A percentile compares a stretch with the other conserved stretches of the same genome.
These are phyloP conservation scores for Micractinium conductrix DNA, from an alignment of 139 green algal genomes.

Conservation along the genomic window DNA sequence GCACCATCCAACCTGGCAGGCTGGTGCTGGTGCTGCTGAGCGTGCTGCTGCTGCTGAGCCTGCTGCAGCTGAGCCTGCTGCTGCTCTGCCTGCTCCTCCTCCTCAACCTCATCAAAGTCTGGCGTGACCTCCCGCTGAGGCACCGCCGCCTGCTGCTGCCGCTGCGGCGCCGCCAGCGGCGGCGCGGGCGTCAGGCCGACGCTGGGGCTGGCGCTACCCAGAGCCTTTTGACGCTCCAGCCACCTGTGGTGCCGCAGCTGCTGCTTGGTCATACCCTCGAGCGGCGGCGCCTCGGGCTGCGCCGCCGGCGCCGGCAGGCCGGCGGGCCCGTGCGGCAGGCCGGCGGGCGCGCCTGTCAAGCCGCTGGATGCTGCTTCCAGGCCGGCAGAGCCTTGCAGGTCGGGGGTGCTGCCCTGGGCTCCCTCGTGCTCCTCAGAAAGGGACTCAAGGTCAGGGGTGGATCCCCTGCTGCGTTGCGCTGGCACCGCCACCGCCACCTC, in stretches of 20 bases:
- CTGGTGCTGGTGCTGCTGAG: not conserved
- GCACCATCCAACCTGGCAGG: no score
- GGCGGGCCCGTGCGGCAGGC: not conserved
- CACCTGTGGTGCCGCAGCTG: not conserved
- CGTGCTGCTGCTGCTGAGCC: not conserved
- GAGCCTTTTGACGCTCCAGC: not conserved
- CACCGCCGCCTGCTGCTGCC: not conserved
- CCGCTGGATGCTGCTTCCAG: no score
- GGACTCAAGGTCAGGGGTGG: not conserved
- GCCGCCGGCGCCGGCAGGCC: not conserved
- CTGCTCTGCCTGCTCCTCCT: not conserved
- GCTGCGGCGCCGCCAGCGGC: not conserved
- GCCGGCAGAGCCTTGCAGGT: not conserved
- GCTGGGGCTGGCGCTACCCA: no score
- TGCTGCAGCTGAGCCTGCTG: not conserved
- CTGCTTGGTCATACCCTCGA: no score
- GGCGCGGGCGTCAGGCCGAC: not conserved
- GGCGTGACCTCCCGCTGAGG: not conserved
- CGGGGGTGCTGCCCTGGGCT: not conserved
- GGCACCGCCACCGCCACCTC: not conserved
- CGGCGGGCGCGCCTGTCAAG: not conserved
- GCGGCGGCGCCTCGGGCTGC: not conserved
- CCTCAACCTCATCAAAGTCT: not conserved
- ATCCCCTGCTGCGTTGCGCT: not conserved
- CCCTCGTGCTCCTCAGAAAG: not conserved